phyloP scores from a whole-genome alignment of 2,329 filamentous ascomycete species.

The Sporothrix pallida region DNA sequence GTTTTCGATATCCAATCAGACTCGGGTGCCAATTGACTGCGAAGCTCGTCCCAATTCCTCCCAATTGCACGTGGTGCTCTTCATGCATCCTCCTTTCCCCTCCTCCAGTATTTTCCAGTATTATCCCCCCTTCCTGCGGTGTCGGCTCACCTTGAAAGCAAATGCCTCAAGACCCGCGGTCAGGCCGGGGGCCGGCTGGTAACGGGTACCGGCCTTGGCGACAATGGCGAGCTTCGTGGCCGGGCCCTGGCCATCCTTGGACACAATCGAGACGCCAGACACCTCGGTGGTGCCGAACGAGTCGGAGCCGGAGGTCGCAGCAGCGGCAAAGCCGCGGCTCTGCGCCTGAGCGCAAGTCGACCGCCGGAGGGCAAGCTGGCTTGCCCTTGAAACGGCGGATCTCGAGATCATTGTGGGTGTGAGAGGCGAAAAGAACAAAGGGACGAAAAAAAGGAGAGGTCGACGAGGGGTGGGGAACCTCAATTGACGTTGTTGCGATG shows the following conservation, averaged over 20 bases:
- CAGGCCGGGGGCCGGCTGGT: constrained; percentile 86
- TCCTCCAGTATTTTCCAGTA: neutral
- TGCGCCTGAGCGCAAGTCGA: constrained; percentile 61
- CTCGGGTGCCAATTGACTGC: neutral
- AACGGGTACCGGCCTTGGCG: constrained; percentile 92
- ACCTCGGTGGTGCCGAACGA: constrained; percentile 85
- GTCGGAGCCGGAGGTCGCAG: constrained; percentile 65
- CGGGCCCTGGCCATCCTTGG: constrained; percentile 84
- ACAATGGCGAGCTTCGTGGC: constrained; percentile 91
- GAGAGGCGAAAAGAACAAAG: constrained; percentile 49
- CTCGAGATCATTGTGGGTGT: constrained; percentile 60
- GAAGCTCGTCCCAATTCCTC: neutral
- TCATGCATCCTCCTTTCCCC: neutral
- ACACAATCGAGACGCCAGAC: constrained; percentile 88
- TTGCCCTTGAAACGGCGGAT: constrained; percentile 64
- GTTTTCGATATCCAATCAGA: neutral
- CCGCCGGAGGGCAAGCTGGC: constrained; percentile 63
- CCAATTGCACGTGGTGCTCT: neutral
- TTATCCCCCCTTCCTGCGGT: neutral
- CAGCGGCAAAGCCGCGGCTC: constrained; percentile 58
- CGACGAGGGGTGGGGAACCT: constrained; percentile 42
- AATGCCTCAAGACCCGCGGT: constrained; percentile 91
- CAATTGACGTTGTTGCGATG: constrained; percentile 55
- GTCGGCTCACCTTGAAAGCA: constrained; percentile 83
- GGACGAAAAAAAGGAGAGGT: constrained; percentile 40